A percentile compares a stretch with the other conserved stretches of the same genome.
phyloP scores from a whole-genome alignment of 202 grass and related monocot genomes.

The Dendrocalamus latiflorus region DNA sequence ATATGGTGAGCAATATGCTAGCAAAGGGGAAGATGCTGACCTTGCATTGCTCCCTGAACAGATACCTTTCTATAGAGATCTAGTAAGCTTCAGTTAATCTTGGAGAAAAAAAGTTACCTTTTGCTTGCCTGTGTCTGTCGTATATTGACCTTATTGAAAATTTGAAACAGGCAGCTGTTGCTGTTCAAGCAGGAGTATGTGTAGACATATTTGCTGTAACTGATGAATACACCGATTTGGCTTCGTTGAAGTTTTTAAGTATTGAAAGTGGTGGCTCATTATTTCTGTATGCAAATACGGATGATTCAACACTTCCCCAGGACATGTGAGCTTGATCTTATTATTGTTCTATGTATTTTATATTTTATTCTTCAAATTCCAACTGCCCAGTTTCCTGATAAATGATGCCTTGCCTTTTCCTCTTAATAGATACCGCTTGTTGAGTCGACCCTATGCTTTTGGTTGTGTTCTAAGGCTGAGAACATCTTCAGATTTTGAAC shows the following conservation, averaged over 20 bases:
- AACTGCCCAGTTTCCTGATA: background rate
- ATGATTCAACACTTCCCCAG: slow-evolving; percentile 93
- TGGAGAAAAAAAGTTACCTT: background rate
- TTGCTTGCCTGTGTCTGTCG: background rate
- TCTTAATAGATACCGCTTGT: slow-evolving; percentile 68
- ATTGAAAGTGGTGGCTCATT: slow-evolving; percentile 94
- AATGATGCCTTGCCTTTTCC: background rate
- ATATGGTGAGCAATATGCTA: slow-evolving; percentile 97
- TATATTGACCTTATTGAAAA: slow-evolving; percentile 21
- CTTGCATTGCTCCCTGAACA: slow-evolving; percentile 83
- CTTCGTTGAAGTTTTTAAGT: slow-evolving; percentile 91
- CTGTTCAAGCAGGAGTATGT: slow-evolving; percentile 92
- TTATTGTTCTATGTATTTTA: slow-evolving; percentile 11
- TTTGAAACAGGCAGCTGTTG: slow-evolving; percentile 78
- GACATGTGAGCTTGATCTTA: slow-evolving; percentile 70
- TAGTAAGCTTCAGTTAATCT: slow-evolving; percentile 49
- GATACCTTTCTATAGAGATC: slow-evolving; percentile 88
- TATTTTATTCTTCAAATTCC: background rate
- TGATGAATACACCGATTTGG: slow-evolving; percentile 94
- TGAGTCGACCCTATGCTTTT: slow-evolving; percentile 98
- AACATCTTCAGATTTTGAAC: slow-evolving; percentile 89
- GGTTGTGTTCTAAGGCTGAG: slow-evolving; percentile 87
- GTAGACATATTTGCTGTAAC: slow-evolving; percentile 92
- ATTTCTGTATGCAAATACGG: slow-evolving; percentile 76
- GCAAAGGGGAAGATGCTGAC: slow-evolving; percentile 81